Percentiles rank a stretch among this genome's conserved stretches.
These are phyloP conservation scores for Ensete glaucum DNA, from an alignment of 176 grass and related monocot genomes.

Conservation along the genomic window DNA sequence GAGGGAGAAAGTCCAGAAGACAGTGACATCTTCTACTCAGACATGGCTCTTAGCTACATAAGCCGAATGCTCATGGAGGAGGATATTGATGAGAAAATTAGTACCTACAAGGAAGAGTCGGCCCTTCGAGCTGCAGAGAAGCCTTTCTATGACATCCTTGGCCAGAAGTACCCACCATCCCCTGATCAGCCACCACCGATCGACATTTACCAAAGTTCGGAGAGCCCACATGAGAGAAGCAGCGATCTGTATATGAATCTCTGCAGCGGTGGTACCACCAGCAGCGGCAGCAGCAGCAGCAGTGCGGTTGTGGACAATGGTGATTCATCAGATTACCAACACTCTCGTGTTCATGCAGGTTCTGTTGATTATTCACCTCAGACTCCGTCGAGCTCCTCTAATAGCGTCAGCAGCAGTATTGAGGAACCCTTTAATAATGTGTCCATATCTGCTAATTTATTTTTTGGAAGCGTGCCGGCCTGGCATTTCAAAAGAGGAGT, in stretches of 20 bases:
- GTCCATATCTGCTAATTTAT: constrained; percentile 45
- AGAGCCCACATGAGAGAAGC: constrained; percentile 44
- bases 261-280: constrained; percentile 25
- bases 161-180: constrained; percentile 79
- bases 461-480: constrained; percentile 73
- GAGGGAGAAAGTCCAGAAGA: constrained; percentile 39
- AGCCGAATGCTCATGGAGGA: constrained; percentile 44
- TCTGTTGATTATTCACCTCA: constrained; percentile 24
- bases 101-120: constrained; percentile 44
- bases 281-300: constrained; percentile 18
- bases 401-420: constrained; percentile 13
- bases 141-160: constrained; percentile 89
- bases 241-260: constrained; percentile 16
- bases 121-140: constrained; percentile 57
- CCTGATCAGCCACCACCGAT: constrained; percentile 15
- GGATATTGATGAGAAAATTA: constrained; percentile 40
- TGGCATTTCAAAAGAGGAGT: constrained; percentile 87
- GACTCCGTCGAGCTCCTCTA: constrained; percentile 25
- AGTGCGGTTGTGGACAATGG: constrained; percentile 25
- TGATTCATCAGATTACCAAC: constrained; percentile 17
- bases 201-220: constrained; percentile 20
- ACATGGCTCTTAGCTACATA: constrained; percentile 38
- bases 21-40: constrained; percentile 23
- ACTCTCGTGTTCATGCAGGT: constrained; percentile 5
- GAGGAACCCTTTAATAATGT: constrained; percentile 62